Base-by-base conservation (phyloP, 441 rosid species). In the Flueggea neowawraea region DNA sequence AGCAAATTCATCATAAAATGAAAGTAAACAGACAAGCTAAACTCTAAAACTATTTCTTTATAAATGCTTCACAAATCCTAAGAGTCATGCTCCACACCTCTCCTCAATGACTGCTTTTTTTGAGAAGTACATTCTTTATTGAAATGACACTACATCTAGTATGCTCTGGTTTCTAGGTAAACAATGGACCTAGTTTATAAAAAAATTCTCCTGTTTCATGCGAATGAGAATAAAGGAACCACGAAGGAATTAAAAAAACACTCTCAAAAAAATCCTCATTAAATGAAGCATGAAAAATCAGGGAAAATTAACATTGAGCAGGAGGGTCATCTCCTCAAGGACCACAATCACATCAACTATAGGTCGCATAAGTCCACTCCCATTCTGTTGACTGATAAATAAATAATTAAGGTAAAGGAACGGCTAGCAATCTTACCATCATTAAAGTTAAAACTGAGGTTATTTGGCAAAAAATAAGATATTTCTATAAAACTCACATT, bases 401-500 rank as follows among this genome's bases (percentile, higher is more conserved):
- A 58, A 12, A 22, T 5, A 61, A 39, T 2, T 16, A 54, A 11
- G 14, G 45, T 39, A 55, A n/a, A 6, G 12, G 50, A 47, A 47
- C 0, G 14, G 39, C 17, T 55, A 52, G 41, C 41, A 36, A 36
- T 36, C 2, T 33, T 28, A 33, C 12, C 13, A 57, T 39, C 10
- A 52, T 32, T 57, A n/a, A 32, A n/a, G n/a, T n/a, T n/a, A n/a
- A n/a, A n/a, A n/a, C n/a, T n/a, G n/a, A n/a, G n/a, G 11, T 15
- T 47, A 17, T 64, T n/a, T 22, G 28, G 39, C 6, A 16, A 1
- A 56, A 39, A 31, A 16, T 15, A 16, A 54, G 16, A 5, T 48
- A 44, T 13, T 16, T n/a, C 15, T 14, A 70, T 44, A 4, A 8
- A 11, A 78, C 97, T 88, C 77, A 95, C 98, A 95, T 91, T 82